These are phyloP conservation scores for Ceratocystiopsis sp. DNA, from an alignment of 2,329 filamentous ascomycete genomes.

Conservation along the genomic window DNA sequence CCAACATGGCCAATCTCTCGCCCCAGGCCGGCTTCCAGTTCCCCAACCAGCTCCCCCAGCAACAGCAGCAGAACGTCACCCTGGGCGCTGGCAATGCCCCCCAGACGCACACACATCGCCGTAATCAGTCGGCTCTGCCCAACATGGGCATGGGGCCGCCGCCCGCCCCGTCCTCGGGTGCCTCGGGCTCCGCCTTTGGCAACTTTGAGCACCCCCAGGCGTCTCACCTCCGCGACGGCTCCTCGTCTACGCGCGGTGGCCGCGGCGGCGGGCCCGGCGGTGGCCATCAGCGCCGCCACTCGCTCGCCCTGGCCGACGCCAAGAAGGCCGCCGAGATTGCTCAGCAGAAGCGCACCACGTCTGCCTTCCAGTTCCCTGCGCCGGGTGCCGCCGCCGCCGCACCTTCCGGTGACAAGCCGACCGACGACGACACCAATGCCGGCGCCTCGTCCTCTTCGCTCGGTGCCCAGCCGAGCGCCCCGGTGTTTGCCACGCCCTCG, in stretches of 20 bases:
- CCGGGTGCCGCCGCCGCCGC: slow-evolving; percentile 44
- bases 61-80: slow-evolving; percentile 53
- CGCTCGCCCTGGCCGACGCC: slow-evolving; percentile 81
- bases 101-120: slow-evolving; percentile 75
- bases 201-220: slow-evolving; percentile 47
- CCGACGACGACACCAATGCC: slow-evolving; percentile 25
- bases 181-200: slow-evolving; percentile 61
- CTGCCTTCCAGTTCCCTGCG: slow-evolving; percentile 84
- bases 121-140: slow-evolving; percentile 92
- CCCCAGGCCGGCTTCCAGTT: slow-evolving; percentile 82
- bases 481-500: slow-evolving; percentile 8
- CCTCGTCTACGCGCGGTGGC: slow-evolving; percentile 32
- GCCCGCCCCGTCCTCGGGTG: slow-evolving; percentile 80
- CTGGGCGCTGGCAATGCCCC: slow-evolving; percentile 49
- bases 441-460: slow-evolving; percentile 11
- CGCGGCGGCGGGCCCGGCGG: slow-evolving; percentile 34
- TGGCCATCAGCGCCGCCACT: slow-evolving; percentile 88
- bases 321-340: slow-evolving; percentile 95
- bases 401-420: slow-evolving; percentile 38
- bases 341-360: slow-evolving; percentile 89
- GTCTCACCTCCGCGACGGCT: slow-evolving; percentile 43
- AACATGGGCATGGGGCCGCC: slow-evolving; percentile 81
- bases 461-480: no score
- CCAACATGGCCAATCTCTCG: slow-evolving; percentile 59
- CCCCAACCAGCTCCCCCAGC: slow-evolving; percentile 57